These are phyloP conservation scores for Balansia obtecta DNA, from an alignment of 2,329 filamentous ascomycete genomes.

Conservation along the genomic window DNA sequence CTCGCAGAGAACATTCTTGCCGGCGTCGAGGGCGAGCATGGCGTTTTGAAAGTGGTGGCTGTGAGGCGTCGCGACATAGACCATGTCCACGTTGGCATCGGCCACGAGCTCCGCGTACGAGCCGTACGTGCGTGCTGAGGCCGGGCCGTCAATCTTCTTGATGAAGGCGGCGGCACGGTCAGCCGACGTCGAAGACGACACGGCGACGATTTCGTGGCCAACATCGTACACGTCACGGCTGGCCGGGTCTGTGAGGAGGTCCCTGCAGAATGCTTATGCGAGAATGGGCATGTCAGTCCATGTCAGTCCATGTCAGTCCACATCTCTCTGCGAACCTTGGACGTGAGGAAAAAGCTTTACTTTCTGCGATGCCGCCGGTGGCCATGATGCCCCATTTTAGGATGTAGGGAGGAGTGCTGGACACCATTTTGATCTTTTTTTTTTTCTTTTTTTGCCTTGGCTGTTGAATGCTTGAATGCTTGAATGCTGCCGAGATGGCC, in stretches of 20 bases:
- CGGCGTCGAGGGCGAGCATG: constrained; percentile 70
- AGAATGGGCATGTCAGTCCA: not conserved
- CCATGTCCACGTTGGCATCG: constrained; percentile 67
- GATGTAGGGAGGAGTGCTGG: constrained; percentile 29
- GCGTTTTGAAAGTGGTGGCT: constrained; percentile 88
- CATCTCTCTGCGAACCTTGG: not conserved
- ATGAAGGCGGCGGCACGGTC: constrained; percentile 62
- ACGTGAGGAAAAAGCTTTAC: constrained; percentile 21
- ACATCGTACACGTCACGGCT: constrained; percentile 59
- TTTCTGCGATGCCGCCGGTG: constrained; percentile 45
- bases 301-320: not conserved
- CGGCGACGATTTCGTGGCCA: constrained; percentile 65
- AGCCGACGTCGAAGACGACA: constrained; percentile 64
- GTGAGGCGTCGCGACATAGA: constrained; percentile 85
- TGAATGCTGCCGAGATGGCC: no score
- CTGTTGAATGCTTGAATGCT: not conserved
- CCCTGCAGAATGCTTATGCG: constrained; percentile 53
- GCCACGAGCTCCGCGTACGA: constrained; percentile 72
- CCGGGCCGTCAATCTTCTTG: constrained; percentile 54
- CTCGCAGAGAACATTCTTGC: constrained; percentile 83
- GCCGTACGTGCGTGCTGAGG: constrained; percentile 59
- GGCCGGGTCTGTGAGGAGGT: constrained; percentile 63
- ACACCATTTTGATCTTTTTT: constrained; percentile 22
- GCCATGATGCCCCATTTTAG: constrained; percentile 49
- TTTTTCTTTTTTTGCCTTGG: constrained; percentile 2